phyloP scores from a whole-genome alignment of 345 rosid genomes.

The Linum trigynum region DNA sequence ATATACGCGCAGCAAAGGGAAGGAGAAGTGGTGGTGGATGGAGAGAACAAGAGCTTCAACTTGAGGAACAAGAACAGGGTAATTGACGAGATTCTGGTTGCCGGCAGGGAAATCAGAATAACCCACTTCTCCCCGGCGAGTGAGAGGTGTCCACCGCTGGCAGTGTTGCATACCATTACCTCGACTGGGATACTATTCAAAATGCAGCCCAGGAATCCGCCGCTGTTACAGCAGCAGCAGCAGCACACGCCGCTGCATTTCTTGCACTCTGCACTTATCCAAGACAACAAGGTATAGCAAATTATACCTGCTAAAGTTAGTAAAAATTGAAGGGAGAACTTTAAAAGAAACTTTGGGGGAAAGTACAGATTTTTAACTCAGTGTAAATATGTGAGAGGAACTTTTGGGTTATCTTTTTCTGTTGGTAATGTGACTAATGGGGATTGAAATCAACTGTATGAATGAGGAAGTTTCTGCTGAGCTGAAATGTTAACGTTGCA shows the following conservation, averaged over 20 bases:
- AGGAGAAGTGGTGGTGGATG: constrained; percentile 20
- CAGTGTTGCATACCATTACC: constrained; percentile 75
- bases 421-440: too few relatives aligned
- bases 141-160: constrained; percentile 93
- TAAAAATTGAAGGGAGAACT: constrained; percentile 11
- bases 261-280: constrained; percentile 70
- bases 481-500: too few relatives aligned
- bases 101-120: constrained; percentile 51
- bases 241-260: constrained; percentile 53
- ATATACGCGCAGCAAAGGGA: constrained; percentile 40
- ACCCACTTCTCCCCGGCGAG: constrained; percentile 60
- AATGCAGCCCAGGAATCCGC: constrained; percentile 57
- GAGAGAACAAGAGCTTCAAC: constrained; percentile 19
- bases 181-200: constrained; percentile 79
- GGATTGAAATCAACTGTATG: too few relatives aligned
- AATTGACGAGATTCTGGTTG: constrained; percentile 39
- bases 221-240: constrained; percentile 29
- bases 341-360: neutral
- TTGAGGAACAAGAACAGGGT: constrained; percentile 25
- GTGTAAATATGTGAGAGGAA: neutral
- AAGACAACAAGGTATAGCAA: constrained; percentile 84
- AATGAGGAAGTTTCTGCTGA: too few relatives aligned
- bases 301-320: constrained; percentile 11
- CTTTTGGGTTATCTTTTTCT: too few relatives aligned
- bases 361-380: constrained; percentile 8